Conservation (phyloP, 1,284 basidiomycete species). For the Phlebopus sp. region DNA sequence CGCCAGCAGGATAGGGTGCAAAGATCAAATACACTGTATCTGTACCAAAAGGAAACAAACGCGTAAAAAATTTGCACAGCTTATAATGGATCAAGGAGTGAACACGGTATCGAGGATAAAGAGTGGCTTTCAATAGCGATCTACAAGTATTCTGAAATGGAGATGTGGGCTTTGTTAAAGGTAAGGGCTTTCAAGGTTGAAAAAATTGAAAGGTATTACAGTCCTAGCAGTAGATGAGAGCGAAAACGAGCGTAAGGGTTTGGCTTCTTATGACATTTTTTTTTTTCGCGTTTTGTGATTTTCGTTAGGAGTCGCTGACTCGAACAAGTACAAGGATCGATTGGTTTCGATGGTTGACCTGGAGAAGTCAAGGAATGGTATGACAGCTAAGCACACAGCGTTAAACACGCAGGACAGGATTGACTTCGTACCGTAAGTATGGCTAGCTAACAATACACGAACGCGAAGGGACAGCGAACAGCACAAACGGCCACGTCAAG, state of each 20-base stretch:
- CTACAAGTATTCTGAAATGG: conserved; percentile 31
- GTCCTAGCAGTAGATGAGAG: conserved; percentile 18
- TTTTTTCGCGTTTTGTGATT: conserved; percentile 18
- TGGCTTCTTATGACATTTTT: conserved; percentile 1
- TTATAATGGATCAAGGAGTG: conserved; percentile 29
- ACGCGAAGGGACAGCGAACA: conserved; percentile 30
- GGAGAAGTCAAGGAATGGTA: neutral
- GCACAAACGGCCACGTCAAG: conserved; percentile 26
- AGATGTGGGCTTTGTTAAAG: conserved; percentile 20
- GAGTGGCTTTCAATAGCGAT: conserved; percentile 13
- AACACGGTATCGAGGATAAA: conserved; percentile 1
- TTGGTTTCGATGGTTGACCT: conserved; percentile 12
- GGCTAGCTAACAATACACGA: conserved; percentile 54
- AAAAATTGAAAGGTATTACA: conserved; percentile 22
- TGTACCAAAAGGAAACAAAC: conserved; percentile 26
- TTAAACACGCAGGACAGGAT: conserved; percentile 28
- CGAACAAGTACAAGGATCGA: conserved; percentile 7
- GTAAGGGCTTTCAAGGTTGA: conserved; percentile 11
- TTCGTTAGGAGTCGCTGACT: conserved; percentile 30
- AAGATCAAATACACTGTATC: conserved; percentile 12
- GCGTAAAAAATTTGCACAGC: conserved; percentile 1
- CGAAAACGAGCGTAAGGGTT: conserved; percentile 23
- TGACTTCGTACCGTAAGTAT: conserved; percentile 46
- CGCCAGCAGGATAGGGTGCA: conserved; percentile 4
- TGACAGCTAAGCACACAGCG: conserved; percentile 18